Evolutionary conservation across 768 basidiomycete species (phyloP), one percentile per base, ranked within the genome.

Genomic region (Amanita subjunquillea): DNA sequence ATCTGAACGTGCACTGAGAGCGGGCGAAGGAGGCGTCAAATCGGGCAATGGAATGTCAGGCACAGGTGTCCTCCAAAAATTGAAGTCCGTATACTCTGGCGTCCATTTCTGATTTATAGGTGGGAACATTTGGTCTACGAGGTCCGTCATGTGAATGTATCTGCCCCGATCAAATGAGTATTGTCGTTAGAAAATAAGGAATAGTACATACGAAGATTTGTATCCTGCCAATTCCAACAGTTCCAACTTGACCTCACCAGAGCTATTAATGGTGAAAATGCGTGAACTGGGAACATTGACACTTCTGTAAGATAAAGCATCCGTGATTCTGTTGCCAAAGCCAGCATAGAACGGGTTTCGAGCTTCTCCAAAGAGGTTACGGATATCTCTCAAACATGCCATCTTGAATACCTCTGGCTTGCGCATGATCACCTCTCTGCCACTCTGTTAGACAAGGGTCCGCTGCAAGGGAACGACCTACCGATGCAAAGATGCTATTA

Each of bases 401-500:
- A 99, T 99, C 72, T 99, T 99, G 79, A 99, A 99, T n/a, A 98
- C 79, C 63, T 99, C 96, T 0, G 96, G 96, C 67, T 98, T 97
- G 36, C 94, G 85, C 87, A 98, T 89, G 62, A 99, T 95, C 13
- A 99, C 95, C 69, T 99, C 96, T 3, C 93, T 96, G 32, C 41
- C 20, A n/a, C 15, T 9, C 34, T 29, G n/a, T 34, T 41, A 42
- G 41, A 23, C 15, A 20, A 17, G 13, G 42, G 20, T 25, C 51
- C 4, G 9, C 17, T 17, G 29, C 23, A 27, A 32, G 2, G 17
- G 32, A 43, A 17, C 5, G 6, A 44, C 81, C 57, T 58, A 91
- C 93, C 96, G 82, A 67, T 98, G 96, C 38, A 98, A 69, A 13
- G 91, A 92, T 8, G 91, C 87, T 78, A 98, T 92, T 51, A 98